phyloP scores from a whole-genome alignment of 2,329 filamentous ascomycete genomes.

The Akanthomyces dipterigenus region DNA sequence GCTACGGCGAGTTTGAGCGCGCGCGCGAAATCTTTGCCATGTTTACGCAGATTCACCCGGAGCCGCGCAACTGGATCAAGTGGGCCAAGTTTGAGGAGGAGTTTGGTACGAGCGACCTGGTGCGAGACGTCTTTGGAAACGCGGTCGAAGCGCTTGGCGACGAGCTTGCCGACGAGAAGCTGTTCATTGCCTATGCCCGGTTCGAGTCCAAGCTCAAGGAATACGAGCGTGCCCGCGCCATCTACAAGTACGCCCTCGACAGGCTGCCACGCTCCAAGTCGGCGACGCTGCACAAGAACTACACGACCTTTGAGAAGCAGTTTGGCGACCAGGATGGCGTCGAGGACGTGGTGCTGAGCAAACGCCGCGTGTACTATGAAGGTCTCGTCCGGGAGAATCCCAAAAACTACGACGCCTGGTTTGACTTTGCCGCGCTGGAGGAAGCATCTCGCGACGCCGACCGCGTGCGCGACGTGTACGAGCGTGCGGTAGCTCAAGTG shows the following conservation, averaged over 20 bases:
- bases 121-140: slow-evolving; percentile 83
- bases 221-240: slow-evolving; percentile 85
- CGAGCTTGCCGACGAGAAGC: slow-evolving; percentile 90
- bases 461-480: slow-evolving; percentile 85
- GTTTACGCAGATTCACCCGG: slow-evolving; percentile 88
- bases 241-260: slow-evolving; percentile 95
- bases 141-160: slow-evolving; percentile 88
- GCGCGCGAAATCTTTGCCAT: slow-evolving; percentile 85
- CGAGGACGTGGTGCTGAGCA: slow-evolving; percentile 92
- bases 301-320: slow-evolving; percentile 97
- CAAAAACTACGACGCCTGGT: slow-evolving; percentile 96
- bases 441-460: slow-evolving; percentile 78
- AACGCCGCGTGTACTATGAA: slow-evolving; percentile 88
- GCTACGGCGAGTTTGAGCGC: slow-evolving; percentile 85
- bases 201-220: slow-evolving; percentile 95
- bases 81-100: slow-evolving; percentile 98
- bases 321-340: slow-evolving; percentile 90
- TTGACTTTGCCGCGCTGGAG: slow-evolving; percentile 88
- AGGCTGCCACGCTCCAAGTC: slow-evolving; percentile 84
- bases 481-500: slow-evolving; percentile 89
- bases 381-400: slow-evolving; percentile 89
- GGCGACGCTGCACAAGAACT: slow-evolving; percentile 79
- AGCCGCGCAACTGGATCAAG: slow-evolving; percentile 96
- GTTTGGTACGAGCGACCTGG: slow-evolving; percentile 82
- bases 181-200: slow-evolving; percentile 92